Evolutionary conservation across 495 filamentous ascomycete genomes (phyloP), one percentile per base, ranked within the genome.

Genomic region (Lophiotrema nucula): DNA sequence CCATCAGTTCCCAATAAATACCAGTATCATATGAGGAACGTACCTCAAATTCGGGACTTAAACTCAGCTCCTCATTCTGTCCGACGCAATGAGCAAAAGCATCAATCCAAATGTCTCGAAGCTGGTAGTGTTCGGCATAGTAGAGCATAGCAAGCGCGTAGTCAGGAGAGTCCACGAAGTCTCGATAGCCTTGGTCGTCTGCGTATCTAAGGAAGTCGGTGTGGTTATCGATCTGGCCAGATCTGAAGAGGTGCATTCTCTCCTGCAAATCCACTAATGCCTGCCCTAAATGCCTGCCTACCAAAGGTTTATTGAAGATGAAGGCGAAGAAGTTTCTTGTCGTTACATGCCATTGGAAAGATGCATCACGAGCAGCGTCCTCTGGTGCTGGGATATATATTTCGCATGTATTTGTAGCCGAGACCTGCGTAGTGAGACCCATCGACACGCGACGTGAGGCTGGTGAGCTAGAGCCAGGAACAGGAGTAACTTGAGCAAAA

Each of bases 311-410:
- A 10, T 75, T 70, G 58, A 82, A 79, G 11, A 86, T 68, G 73
- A 79, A 88, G 33, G 85, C 85, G 50, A 88, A 82, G 60, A 88
- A 80, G 56, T 88, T 88, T n/a, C 85, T 77, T 0, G 79, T 86
- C 1, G 81, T 79, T 13, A 85, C 50, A 56, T 88, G 82, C 57
- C 83, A 83, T 13, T 70, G 62, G 51, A 81, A 79, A 3, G 76
- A 72, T 33, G 79, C 75, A 15, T 78, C 72, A 59, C 79, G 72
- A 27, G 74, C 74, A 11, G 71, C 62, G 35, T 71, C 66, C 4
- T 74, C 55, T 15, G 85, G 85, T 4, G 83, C 71, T 8, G 85
- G 81, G 22, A 88, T 82, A 67, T 82, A 87, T 21, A 88, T 73
- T 46, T 87, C 81, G 56, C 77, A 73, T 19, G 62, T 70, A 33